Conservation (phyloP, 768 basidiomycete species). For the Chiua virens region DNA sequence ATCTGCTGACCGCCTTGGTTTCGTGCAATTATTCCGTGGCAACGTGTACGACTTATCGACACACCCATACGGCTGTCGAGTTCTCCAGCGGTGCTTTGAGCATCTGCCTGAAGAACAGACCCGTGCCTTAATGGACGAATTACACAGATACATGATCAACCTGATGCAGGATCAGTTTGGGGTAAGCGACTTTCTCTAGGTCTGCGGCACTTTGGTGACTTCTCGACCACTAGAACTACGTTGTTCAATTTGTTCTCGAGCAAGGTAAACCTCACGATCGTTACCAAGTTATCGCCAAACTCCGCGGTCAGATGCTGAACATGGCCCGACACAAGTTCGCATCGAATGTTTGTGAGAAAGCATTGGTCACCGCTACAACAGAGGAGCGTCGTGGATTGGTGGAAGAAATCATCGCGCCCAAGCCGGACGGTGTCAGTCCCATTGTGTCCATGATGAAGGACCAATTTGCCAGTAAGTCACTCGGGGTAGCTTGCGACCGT, state of each 20-base stretch:
- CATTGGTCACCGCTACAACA: constrained; percentile 62
- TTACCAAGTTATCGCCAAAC: constrained; percentile 58
- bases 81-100: constrained; percentile 90
- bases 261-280: constrained; percentile 73
- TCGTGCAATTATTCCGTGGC: constrained; percentile 73
- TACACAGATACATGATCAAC: constrained; percentile 66
- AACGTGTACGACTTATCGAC: constrained; percentile 80
- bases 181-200: constrained; percentile 43
- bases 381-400: constrained; percentile 70
- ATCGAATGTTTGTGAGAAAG: constrained; percentile 95
- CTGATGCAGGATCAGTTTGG: constrained; percentile 93
- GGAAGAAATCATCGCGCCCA: constrained; percentile 74
- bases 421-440: constrained; percentile 63
- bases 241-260: constrained; percentile 90
- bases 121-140: constrained; percentile 75
- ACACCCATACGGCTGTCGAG: constrained; percentile 93
- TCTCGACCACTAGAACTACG: constrained; percentile 71
- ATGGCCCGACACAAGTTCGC: constrained; percentile 91
- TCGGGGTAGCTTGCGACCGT: background rate
- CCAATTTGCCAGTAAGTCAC: constrained; percentile 79
- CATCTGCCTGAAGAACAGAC: constrained; percentile 70
- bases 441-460: constrained; percentile 81
- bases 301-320: constrained; percentile 75
- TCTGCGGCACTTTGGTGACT: constrained; percentile 2
- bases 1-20: constrained; percentile 69